A percentile compares a stretch with the other conserved stretches of the same genome.
These are phyloP conservation scores for Cupressus sempervirens DNA, from an alignment of 75 land plant species.

Conservation along the genomic window DNA sequence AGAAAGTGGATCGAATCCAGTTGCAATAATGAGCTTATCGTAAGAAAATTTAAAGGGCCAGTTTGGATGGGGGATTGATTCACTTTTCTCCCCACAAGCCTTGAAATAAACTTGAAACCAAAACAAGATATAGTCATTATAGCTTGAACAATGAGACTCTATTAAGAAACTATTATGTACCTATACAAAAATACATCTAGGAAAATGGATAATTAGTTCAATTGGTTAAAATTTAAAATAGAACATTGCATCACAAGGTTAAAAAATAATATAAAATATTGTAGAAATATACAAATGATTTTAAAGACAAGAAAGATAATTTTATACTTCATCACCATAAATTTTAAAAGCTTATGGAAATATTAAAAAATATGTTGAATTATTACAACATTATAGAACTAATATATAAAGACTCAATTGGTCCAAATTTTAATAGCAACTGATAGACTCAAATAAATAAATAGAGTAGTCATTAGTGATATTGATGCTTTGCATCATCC, in stretches of 20 bases:
- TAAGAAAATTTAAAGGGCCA: constrained; percentile 67
- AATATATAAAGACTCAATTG: background rate
- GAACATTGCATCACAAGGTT: background rate
- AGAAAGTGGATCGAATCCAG: constrained; percentile 71
- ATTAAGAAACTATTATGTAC: background rate
- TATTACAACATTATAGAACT: background rate
- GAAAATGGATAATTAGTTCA: background rate
- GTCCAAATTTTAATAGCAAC: background rate
- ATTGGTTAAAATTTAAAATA: background rate
- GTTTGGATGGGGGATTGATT: constrained; percentile 16
- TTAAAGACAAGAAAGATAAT: background rate
- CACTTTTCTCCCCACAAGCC: constrained; percentile 35
- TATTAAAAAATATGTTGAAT: background rate
- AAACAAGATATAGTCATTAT: background rate
- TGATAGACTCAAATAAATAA: too few relatives aligned
- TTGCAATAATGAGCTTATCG: constrained; percentile 83
- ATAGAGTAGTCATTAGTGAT: too few relatives aligned
- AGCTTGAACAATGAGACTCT: background rate
- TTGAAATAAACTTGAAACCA: constrained; percentile 50
- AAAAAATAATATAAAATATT: background rate
- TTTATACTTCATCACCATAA: background rate
- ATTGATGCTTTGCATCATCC: background rate
- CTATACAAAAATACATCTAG: background rate
- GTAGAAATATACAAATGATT: background rate
- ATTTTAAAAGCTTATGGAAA: background rate